These are phyloP conservation scores for Penicillium goetzii DNA, from an alignment of 495 filamentous ascomycete genomes.

Conservation along the genomic window DNA sequence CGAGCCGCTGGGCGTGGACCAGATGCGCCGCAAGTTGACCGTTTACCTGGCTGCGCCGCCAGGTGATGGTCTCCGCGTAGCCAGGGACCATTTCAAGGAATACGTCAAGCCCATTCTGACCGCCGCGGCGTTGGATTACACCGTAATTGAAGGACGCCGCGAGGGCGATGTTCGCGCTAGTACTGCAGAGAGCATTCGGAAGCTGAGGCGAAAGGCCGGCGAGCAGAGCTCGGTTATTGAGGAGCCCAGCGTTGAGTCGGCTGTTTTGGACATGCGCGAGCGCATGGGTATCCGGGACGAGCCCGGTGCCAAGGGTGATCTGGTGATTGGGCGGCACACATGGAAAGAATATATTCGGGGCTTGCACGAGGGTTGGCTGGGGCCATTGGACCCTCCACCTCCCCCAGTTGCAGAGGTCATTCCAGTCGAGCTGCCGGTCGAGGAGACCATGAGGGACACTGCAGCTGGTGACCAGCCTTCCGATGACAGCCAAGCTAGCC, in stretches of 20 bases:
- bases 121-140: constrained; percentile 89
- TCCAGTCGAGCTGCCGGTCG: constrained; percentile 24
- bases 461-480: constrained; percentile 29
- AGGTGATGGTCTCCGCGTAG: constrained; percentile 75
- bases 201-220: constrained; percentile 58
- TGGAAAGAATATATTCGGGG: constrained; percentile 98
- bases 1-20: constrained; percentile 69
- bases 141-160: constrained; percentile 86
- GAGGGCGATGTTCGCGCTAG: constrained; percentile 86
- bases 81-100: constrained; percentile 92
- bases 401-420: constrained; percentile 30
- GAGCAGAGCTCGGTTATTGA: constrained; percentile 50
- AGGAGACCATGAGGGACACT: constrained; percentile 37
- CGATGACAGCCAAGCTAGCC: constrained; percentile 17
- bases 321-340: constrained; percentile 87
- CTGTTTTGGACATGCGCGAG: constrained; percentile 58
- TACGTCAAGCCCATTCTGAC: constrained; percentile 94
- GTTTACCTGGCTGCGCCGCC: constrained; percentile 86
- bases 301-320: constrained; percentile 74
- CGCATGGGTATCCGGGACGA: constrained; percentile 67
- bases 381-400: constrained; percentile 65
- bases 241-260: constrained; percentile 52
- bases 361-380: constrained; percentile 95
- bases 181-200: constrained; percentile 80
- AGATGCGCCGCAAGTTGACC: constrained; percentile 82